phyloP scores from a whole-genome alignment of 2,329 filamentous ascomycete genomes.

The Stachybotrys chartarum region DNA sequence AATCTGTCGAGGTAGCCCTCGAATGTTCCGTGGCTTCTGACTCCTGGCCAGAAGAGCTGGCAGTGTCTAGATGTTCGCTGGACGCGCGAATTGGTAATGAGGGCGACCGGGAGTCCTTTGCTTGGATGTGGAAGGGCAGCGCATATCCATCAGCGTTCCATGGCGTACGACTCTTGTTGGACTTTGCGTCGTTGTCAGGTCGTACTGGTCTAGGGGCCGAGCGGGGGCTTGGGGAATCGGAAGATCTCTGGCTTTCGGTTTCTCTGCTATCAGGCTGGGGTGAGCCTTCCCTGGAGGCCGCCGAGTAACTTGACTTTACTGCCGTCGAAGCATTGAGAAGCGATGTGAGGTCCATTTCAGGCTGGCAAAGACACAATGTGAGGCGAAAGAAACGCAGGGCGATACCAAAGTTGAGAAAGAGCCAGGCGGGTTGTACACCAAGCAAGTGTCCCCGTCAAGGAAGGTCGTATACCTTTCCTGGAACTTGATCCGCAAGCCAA shows the following conservation, averaged over 20 bases:
- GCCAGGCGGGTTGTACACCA: too few species aligned
- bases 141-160: constrained; percentile 46
- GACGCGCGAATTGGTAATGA: constrained; percentile 13
- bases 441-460: too few species aligned
- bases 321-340: constrained; percentile 15
- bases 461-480: too few species aligned
- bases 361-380: background rate
- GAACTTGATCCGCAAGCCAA: too few species aligned
- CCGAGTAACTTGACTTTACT: constrained; percentile 3
- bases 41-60: constrained; percentile 10
- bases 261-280: background rate
- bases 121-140: constrained; percentile 33
- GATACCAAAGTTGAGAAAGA: too few species aligned
- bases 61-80: constrained; percentile 13
- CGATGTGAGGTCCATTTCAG: constrained; percentile 10
- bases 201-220: background rate
- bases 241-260: constrained; percentile 4
- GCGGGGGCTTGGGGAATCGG: background rate
- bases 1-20: constrained; percentile 23
- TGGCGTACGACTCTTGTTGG: constrained; percentile 30
- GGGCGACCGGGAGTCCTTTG: constrained; percentile 20
- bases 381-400: too few species aligned
- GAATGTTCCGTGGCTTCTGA: constrained; percentile 14
- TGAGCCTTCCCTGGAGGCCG: background rate
- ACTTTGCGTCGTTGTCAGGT: constrained; percentile 7